A percentile compares a stretch with the other conserved stretches of the same genome.
Evolutionary conservation across 202 grass and related monocot species (phyloP).

Genomic region (Panicum hallii): DNA sequence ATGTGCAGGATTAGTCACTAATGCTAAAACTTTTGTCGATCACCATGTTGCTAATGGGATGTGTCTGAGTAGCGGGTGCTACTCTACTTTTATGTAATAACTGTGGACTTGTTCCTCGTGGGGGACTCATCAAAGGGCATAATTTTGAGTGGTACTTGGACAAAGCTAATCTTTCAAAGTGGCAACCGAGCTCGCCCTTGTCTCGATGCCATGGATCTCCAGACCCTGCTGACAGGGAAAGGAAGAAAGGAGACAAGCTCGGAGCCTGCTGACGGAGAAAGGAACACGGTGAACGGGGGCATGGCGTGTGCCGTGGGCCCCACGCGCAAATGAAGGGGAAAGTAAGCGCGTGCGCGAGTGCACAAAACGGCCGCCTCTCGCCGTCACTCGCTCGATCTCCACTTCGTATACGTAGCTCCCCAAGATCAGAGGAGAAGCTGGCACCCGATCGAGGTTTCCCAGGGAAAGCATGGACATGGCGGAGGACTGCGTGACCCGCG

Average conservation of each 20-base stretch:
- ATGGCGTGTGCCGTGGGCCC: not conserved
- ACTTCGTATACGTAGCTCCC: not conserved
- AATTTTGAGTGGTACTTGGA: no score
- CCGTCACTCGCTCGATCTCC: not conserved
- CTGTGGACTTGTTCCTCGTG: no score
- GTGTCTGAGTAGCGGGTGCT: no score
- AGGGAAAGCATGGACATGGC: not conserved
- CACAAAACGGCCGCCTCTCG: not conserved
- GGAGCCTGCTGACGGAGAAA: not conserved
- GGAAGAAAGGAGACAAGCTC: not conserved
- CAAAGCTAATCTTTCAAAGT: no score
- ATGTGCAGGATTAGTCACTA: no score
- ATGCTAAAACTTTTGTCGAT: no score
- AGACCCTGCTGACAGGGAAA: not conserved
- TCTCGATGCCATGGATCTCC: no score
- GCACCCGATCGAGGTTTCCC: not conserved
- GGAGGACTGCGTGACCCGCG: constrained; percentile 4
- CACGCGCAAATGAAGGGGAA: not conserved
- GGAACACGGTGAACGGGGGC: no score
- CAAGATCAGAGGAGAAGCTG: not conserved
- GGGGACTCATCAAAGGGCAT: no score
- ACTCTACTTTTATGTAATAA: no score
- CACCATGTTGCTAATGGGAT: no score
- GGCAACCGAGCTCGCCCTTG: no score
- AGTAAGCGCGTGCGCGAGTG: not conserved